phyloP scores from a whole-genome alignment of 495 filamentous ascomycete species.

The Jackrogersella minutella region DNA sequence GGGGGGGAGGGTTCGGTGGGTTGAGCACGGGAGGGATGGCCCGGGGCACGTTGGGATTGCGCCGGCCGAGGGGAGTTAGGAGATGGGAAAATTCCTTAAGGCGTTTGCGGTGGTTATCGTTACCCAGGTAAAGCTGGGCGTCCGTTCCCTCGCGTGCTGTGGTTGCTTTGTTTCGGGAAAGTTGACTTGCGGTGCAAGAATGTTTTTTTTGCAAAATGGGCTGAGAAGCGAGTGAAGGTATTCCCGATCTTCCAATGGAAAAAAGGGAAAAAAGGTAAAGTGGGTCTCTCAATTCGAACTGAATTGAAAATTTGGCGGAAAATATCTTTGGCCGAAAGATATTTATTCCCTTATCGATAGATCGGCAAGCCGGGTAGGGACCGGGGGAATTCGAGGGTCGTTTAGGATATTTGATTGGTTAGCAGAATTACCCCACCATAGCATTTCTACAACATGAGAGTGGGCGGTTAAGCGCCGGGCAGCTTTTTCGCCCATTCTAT shows the following conservation, averaged over 20 bases:
- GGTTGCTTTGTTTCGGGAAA: too few relatives aligned
- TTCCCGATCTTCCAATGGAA: constrained; percentile 12
- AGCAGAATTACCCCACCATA: too few relatives aligned
- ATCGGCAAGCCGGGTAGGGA: not conserved
- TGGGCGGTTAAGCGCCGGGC: constrained; percentile 43
- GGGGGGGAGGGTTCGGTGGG: not conserved
- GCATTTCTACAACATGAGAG: constrained; percentile 5
- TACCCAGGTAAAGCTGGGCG: too few relatives aligned
- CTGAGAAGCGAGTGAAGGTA: constrained; percentile 16
- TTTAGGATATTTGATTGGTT: not conserved
- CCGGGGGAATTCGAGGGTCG: not conserved
- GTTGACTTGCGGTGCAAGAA: too few relatives aligned
- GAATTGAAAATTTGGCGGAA: constrained; percentile 20
- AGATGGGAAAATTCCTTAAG: too few relatives aligned
- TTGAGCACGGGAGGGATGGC: not conserved
- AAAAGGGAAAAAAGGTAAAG: constrained; percentile 13
- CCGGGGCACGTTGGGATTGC: not conserved
- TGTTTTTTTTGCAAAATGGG: too few relatives aligned
- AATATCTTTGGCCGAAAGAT: constrained; percentile 4
- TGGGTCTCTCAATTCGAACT: constrained; percentile 9
- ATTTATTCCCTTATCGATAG: constrained; percentile 23
- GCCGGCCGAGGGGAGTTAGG: not conserved
- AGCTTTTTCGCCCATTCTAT: constrained; percentile 11
- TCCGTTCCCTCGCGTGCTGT: too few relatives aligned
- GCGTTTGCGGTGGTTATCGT: too few relatives aligned